phyloP scores from a whole-genome alignment of 2,329 filamentous ascomycete genomes.

The Dendrostoma leiphaemia region DNA sequence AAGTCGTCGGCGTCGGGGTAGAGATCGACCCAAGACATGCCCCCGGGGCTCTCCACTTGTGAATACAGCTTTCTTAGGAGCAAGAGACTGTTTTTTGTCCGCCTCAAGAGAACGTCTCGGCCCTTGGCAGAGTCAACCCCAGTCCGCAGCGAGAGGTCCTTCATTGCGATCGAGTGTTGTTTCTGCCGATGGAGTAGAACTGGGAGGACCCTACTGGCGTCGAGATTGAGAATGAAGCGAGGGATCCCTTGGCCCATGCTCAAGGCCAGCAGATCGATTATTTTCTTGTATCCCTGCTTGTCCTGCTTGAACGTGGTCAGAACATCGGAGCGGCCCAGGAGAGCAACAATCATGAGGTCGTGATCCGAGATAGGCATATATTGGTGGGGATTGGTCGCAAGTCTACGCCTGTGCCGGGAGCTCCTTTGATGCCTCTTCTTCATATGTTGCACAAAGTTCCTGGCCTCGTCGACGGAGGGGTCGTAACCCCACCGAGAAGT shows the following conservation, averaged over 20 bases:
- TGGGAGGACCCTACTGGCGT: slow-evolving; percentile 19
- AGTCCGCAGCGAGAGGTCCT: not conserved
- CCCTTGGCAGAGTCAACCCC: too few species aligned
- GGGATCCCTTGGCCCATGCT: too few species aligned
- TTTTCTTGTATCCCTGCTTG: not conserved
- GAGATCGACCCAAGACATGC: not conserved
- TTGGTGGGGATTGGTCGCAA: slow-evolving; percentile 1
- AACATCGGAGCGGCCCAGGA: not conserved
- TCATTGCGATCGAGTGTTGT: not conserved
- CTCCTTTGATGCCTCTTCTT: slow-evolving; percentile 22
- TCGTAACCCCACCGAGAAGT: slow-evolving; percentile 27
- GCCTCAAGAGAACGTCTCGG: too few species aligned
- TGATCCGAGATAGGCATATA: slow-evolving; percentile 1
- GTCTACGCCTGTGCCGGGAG: not conserved
- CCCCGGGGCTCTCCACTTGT: slow-evolving; percentile 10
- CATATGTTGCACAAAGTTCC: slow-evolving; percentile 29
- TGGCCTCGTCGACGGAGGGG: slow-evolving; percentile 22
- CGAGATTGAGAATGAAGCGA: slow-evolving; percentile 11
- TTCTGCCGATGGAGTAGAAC: slow-evolving; percentile 28
- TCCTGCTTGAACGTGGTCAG: not conserved
- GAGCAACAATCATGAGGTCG: slow-evolving; percentile 10
- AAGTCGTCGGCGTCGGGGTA: not conserved
- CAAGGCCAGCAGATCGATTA: too few species aligned
- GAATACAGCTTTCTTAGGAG: slow-evolving; percentile 27
- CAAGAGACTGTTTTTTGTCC: too few species aligned